phyloP scores from a whole-genome alignment of 1,139 yeast genomes.

The Kodamaea alishanica region DNA sequence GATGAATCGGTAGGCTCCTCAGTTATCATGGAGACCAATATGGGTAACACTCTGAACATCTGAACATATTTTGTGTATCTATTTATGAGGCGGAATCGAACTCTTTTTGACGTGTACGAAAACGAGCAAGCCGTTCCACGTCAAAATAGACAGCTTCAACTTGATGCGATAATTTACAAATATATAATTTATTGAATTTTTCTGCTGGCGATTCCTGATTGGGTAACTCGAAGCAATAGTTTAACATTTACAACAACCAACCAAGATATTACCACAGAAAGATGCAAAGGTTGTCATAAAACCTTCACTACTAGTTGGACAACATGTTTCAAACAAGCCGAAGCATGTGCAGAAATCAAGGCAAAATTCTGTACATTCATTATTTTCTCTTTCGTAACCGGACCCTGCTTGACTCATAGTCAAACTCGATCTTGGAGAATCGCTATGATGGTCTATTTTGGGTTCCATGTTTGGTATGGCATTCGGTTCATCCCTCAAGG shows the following conservation, averaged over 20 bases:
- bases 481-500: conserved; percentile 5
- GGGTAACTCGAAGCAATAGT: too few relatives aligned
- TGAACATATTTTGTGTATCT: too few relatives aligned
- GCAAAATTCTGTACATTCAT: conserved; percentile 46
- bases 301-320: conserved; percentile 43
- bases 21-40: too few relatives aligned
- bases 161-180: too few relatives aligned
- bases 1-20: too few relatives aligned
- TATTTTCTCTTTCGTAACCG: conserved; percentile 33
- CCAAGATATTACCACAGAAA: conserved; percentile 36
- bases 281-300: conserved; percentile 35
- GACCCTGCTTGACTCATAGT: conserved; percentile 27
- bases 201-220: too few relatives aligned
- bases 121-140: too few relatives aligned
- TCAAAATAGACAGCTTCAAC: too few relatives aligned
- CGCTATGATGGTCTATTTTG: conserved; percentile 1
- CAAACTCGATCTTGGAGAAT: conserved; percentile 7
- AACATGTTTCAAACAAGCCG: conserved; percentile 40
- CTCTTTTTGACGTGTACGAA: too few relatives aligned
- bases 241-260: conserved; percentile 36
- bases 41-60: too few relatives aligned
- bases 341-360: conserved; percentile 38
- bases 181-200: too few relatives aligned
- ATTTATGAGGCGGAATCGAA: too few relatives aligned
- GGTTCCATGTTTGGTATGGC: conserved; percentile 5